Base-by-base conservation (phyloP, 139 green algal species). In the Chlorella sp. region DNA sequence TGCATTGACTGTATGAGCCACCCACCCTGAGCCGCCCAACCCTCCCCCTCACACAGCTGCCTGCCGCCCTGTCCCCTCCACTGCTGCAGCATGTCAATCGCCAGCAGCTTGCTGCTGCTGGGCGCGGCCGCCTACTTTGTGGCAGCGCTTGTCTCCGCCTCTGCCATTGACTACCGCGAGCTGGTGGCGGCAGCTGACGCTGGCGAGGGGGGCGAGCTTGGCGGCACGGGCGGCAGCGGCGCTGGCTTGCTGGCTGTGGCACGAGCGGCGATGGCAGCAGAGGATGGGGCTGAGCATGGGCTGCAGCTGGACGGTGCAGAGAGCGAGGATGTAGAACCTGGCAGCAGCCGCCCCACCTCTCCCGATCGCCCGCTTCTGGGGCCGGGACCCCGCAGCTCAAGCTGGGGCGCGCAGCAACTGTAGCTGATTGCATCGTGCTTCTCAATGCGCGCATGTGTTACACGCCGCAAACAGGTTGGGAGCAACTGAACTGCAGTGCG, bases 31-130 rank as follows among this genome's bases (percentile, higher is more conserved):
- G 44, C 44, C 6, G 44, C 6, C 44, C 44, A 51, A 6, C 44
- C 44, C 44, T 9, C 44, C 44, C 44, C 44, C 44, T 16, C 44
- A 51, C 44, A 51, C 44, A 51, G 9, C 44, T 51, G n/a, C n/a
- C n/a, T n/a, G n/a, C n/a, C n/a, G n/a, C n/a, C n/a, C n/a, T n/a
- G n/a, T n/a, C 44, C 44, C 44, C 44, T 2, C 72, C n/a, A 28
- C 6, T 13, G 28, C 36, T 60, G 63, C 63, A 75, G 63, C 81
- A 86, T 86, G 81, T 81, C 69, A 13, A 36, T 86, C 9, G 56
- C 47, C 55, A 86, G 69, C 69, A 26, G 9, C 30, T 34, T 86
- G 69, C 70, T 86, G 47, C 69, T 86, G 69, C 12, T 60, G 26
- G 70, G 81, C 11, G 55, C 81, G 4, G 69, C 69, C 12, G 56